phyloP scores from a whole-genome alignment of 139 green algal genomes.

The Astrephomene gubernaculifera region DNA sequence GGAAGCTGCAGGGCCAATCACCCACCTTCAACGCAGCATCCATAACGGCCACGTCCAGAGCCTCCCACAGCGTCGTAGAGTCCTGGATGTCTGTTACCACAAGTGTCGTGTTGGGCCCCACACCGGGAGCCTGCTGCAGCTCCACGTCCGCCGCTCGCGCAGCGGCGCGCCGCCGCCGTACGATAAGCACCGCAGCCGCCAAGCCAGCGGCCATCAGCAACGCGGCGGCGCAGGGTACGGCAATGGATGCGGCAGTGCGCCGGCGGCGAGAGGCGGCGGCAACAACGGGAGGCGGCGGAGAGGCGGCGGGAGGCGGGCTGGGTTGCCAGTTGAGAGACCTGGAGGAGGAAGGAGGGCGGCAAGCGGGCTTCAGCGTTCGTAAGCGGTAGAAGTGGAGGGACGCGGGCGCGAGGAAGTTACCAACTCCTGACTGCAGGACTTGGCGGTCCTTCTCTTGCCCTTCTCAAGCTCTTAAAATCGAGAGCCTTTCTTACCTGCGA shows the following conservation, averaged over 20 bases:
- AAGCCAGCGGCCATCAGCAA: not conserved
- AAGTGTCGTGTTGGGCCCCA: not conserved
- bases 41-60: constrained; percentile 8
- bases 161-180: not conserved
- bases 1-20: not conserved
- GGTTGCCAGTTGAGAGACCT: not conserved
- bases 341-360: too few relatives aligned
- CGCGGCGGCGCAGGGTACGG: not conserved
- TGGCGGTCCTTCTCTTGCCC: too few relatives aligned
- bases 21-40: constrained; percentile 28
- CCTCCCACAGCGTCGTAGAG: constrained; percentile 20
- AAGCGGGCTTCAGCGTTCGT: too few relatives aligned
- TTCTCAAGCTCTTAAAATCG: too few relatives aligned
- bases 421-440: too few relatives aligned
- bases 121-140: not conserved
- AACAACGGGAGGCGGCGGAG: too few relatives aligned
- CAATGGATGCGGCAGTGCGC: not conserved
- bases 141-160: not conserved
- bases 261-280: too few relatives aligned
- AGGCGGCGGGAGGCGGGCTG: too few relatives aligned
- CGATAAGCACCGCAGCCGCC: not conserved
- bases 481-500: too few relatives aligned
- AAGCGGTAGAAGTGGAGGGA: too few relatives aligned
- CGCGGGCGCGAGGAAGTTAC: too few relatives aligned
- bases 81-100: constrained; percentile 30